A percentile compares a stretch with the other conserved stretches of the same genome.
Evolutionary conservation across 495 filamentous ascomycete species (phyloP).

Genomic region (Neurospora sp.): DNA sequence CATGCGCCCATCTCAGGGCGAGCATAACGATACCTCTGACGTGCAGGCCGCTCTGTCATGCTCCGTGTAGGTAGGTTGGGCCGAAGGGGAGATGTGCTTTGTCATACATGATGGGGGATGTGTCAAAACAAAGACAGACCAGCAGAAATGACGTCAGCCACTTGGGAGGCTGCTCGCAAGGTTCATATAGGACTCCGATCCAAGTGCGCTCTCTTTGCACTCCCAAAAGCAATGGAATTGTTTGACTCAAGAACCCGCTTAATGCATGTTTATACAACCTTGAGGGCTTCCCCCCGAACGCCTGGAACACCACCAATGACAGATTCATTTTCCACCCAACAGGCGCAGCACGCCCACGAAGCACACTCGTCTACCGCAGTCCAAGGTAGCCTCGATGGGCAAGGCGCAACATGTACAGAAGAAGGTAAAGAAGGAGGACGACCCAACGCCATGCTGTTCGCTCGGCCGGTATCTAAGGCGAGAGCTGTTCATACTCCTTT

Average conservation of each 20-base stretch:
- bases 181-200: not conserved
- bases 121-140: not conserved
- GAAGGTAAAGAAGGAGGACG: not conserved
- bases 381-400: not conserved
- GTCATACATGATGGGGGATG: not conserved
- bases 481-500: not conserved
- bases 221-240: not conserved
- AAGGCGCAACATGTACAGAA: not conserved
- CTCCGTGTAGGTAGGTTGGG: not conserved
- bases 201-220: not conserved
- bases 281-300: not conserved
- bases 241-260: not conserved
- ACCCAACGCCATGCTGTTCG: not conserved
- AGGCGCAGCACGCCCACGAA: not conserved
- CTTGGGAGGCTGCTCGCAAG: not conserved
- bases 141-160: not conserved
- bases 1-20: not conserved
- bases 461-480: not conserved
- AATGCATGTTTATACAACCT: not conserved
- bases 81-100: not conserved
- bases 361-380: not conserved
- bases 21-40: not conserved
- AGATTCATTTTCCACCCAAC: not conserved
- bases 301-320: not conserved
- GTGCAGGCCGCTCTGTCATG: not conserved